Percentiles rank a stretch among this genome's conserved stretches.
Evolutionary conservation across 192 early-diverging fungal genomes (phyloP).

Genomic region (Entomortierella chlamydospora): DNA sequence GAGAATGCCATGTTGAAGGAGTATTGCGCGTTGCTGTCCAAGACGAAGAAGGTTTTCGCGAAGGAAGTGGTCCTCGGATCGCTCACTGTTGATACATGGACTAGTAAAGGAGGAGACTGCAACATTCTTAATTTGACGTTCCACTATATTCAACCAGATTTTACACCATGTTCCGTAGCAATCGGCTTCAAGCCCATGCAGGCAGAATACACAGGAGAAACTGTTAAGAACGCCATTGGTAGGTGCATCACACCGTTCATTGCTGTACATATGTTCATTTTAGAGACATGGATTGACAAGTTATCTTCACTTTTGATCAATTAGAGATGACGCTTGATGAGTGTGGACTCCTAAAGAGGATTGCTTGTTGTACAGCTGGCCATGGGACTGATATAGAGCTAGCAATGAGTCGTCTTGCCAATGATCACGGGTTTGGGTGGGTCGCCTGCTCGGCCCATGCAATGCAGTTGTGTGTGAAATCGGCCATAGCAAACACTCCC

Average conservation of each 20-base stretch:
- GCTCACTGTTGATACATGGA: slow-evolving; percentile 7
- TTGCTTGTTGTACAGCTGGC: not conserved
- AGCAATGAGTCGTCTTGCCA: not conserved
- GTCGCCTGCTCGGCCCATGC: slow-evolving; percentile 2
- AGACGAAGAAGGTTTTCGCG: not conserved
- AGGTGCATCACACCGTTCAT: not conserved
- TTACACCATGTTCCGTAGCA: not conserved
- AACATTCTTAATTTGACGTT: slow-evolving; percentile 1
- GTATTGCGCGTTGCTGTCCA: not conserved
- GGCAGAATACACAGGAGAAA: not conserved
- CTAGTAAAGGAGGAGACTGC: not conserved
- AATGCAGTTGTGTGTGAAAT: slow-evolving; percentile 10
- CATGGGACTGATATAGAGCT: not conserved
- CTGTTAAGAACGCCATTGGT: not conserved
- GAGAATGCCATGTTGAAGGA: not conserved
- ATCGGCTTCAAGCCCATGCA: not conserved
- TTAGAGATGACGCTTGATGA: not conserved
- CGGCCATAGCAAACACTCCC: not conserved
- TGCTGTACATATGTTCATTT: not conserved
- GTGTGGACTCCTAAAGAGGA: not conserved
- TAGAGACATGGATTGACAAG: too few relatives aligned
- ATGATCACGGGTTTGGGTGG: not conserved
- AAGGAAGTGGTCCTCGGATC: not conserved
- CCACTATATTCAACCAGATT: not conserved
- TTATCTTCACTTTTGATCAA: not conserved